A percentile compares a stretch with the other conserved stretches of the same genome.
These are phyloP conservation scores for Gryganskiella cystojenkinii DNA, from an alignment of 192 early-diverging fungal species.

Conservation along the genomic window DNA sequence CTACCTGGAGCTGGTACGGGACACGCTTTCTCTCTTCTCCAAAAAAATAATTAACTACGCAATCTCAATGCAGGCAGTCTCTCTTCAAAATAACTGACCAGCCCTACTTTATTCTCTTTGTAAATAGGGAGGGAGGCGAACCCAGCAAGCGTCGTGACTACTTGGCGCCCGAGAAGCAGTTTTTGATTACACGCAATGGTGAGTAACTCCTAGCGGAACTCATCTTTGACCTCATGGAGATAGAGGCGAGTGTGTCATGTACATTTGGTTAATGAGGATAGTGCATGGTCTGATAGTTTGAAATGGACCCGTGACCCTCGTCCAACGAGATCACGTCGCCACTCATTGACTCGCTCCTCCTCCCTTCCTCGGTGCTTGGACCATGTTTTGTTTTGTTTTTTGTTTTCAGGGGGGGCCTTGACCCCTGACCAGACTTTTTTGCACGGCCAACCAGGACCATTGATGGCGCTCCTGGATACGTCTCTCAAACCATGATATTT, in stretches of 20 bases:
- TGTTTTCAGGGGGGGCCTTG: conserved; percentile 28
- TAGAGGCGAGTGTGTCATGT: no score
- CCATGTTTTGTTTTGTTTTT: no score
- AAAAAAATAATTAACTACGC: not conserved
- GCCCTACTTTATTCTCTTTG: not conserved
- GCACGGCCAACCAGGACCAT: no score
- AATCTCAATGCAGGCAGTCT: not conserved
- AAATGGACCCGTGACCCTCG: conserved; percentile 29
- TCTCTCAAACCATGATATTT: not conserved
- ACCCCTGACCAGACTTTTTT: no score
- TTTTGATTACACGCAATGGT: conserved; percentile 93
- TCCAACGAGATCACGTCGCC: conserved; percentile 20
- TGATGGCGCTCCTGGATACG: no score
- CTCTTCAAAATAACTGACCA: not conserved
- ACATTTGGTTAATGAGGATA: not conserved
- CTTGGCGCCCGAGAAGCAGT: conserved; percentile 89
- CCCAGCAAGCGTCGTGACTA: conserved; percentile 86
- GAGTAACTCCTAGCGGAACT: no score
- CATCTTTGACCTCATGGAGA: no score
- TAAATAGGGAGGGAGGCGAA: conserved; percentile 63
- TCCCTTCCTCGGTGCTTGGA: no score
- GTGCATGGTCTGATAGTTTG: not conserved
- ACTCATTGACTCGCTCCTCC: no score
- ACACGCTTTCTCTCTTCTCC: not conserved
- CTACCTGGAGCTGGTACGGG: conserved; percentile 92